These are phyloP conservation scores for Alloascoidea hylecoeti DNA, from an alignment of 805 yeast species.

Conservation along the genomic window DNA sequence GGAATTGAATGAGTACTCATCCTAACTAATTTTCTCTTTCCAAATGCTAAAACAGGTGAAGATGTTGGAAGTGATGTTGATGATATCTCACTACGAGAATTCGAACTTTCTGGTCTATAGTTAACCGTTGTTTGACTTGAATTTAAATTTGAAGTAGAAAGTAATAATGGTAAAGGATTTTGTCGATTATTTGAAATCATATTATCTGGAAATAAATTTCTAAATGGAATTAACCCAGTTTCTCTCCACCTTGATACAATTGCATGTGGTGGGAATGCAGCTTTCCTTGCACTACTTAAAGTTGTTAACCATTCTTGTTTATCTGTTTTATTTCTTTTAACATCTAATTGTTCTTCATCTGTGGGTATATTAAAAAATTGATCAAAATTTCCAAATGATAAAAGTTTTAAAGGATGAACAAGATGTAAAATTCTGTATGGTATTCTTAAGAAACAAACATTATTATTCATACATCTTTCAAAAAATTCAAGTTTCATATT, in stretches of 20 bases:
- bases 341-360: background rate
- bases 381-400: background rate
- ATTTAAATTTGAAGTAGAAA: too few relatives aligned
- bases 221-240: background rate
- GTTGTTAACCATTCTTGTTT: background rate
- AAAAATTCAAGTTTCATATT: slow-evolving; percentile 1
- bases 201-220: too few relatives aligned
- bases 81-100: too few relatives aligned
- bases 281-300: background rate
- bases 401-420: background rate
- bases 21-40: too few relatives aligned
- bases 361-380: background rate
- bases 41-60: too few relatives aligned
- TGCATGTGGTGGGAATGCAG: background rate
- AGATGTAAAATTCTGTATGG: background rate
- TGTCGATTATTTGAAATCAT: too few relatives aligned
- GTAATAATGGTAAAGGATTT: too few relatives aligned
- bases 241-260: background rate
- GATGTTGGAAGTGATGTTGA: too few relatives aligned
- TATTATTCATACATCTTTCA: background rate
- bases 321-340: too few relatives aligned
- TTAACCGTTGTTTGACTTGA: too few relatives aligned
- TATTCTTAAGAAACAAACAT: background rate
- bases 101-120: too few relatives aligned
- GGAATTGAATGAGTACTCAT: too few relatives aligned